phyloP scores from a whole-genome alignment of 768 basidiomycete species.

The Tulasnella sp. region DNA sequence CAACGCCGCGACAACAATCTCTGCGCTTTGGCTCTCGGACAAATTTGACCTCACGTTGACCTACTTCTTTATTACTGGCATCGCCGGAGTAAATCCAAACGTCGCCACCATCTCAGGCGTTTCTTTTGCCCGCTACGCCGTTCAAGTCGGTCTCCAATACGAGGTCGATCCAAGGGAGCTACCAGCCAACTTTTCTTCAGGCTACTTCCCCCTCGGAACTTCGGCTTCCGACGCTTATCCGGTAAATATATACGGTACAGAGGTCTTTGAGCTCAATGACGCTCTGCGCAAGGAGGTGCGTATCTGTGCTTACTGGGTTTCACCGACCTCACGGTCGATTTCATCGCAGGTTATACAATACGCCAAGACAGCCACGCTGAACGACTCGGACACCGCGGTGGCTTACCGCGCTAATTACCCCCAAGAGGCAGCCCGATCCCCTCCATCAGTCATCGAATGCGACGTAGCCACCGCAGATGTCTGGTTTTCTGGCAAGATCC shows the following conservation, averaged over 20 bases:
- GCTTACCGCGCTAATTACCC: constrained; percentile 40
- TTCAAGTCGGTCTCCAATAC: constrained; percentile 43
- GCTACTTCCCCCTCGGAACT: constrained; percentile 41
- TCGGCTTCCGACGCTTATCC: constrained; percentile 36
- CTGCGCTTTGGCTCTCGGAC: constrained; percentile 39
- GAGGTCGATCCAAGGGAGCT: constrained; percentile 47
- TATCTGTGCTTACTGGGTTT: background rate
- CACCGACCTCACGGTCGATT: background rate
- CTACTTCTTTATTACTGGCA: constrained; percentile 47
- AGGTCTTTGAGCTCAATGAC: constrained; percentile 49
- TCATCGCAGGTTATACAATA: constrained; percentile 37
- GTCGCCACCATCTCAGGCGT: constrained; percentile 42
- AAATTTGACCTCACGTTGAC: constrained; percentile 43
- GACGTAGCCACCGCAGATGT: constrained; percentile 43
- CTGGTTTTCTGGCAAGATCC: constrained; percentile 42
- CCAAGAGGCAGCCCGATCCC: constrained; percentile 35
- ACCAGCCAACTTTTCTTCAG: constrained; percentile 41
- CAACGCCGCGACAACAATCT: constrained; percentile 43
- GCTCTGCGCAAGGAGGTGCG: constrained; percentile 34
- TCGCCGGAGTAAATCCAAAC: constrained; percentile 44
- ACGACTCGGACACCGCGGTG: constrained; percentile 38
- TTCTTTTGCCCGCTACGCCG: constrained; percentile 42
- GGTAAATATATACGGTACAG: constrained; percentile 43
- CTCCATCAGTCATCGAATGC: constrained; percentile 38
- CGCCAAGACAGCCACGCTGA: constrained; percentile 38